A percentile compares a stretch with the other conserved stretches of the same genome.
These are phyloP conservation scores for Schizophyllum amplum DNA, from an alignment of 1,284 basidiomycete genomes.

Conservation along the genomic window DNA sequence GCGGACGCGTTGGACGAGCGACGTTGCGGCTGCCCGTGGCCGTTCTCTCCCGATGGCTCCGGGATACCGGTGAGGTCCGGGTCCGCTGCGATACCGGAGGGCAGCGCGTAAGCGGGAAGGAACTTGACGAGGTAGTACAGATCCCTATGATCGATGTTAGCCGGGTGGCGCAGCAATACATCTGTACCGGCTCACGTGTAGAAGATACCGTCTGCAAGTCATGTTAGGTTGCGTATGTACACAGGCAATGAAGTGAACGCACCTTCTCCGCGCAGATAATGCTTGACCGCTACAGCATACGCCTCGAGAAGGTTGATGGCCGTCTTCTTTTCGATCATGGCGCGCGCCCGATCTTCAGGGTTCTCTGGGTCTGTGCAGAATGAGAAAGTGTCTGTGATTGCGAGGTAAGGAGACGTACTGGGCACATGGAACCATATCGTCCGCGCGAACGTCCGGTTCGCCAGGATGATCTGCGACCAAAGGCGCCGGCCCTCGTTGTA, in stretches of 20 bases:
- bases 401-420: slow-evolving; percentile 25
- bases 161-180: slow-evolving; percentile 10
- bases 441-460: slow-evolving; percentile 47
- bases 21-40: not conserved
- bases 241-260: too few species aligned
- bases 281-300: slow-evolving; percentile 43
- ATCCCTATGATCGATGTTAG: slow-evolving; percentile 45
- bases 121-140: slow-evolving; percentile 61
- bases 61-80: slow-evolving; percentile 24
- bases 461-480: slow-evolving; percentile 39
- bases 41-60: too few species aligned
- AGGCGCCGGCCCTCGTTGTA: slow-evolving; percentile 65
- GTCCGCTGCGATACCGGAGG: slow-evolving; percentile 41
- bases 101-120: slow-evolving; percentile 57
- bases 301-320: slow-evolving; percentile 51
- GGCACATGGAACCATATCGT: slow-evolving; percentile 60
- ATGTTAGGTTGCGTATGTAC: too few species aligned
- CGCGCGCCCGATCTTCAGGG: slow-evolving; percentile 36
- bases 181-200: too few species aligned
- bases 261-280: slow-evolving; percentile 52
- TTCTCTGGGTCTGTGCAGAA: slow-evolving; percentile 20
- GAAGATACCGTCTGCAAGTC: slow-evolving; percentile 44
- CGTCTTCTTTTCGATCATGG: slow-evolving; percentile 61
- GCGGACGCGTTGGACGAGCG: not conserved
- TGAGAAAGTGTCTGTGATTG: not conserved